These are phyloP conservation scores for Paecilomyces niveus DNA, from an alignment of 2,329 filamentous ascomycete genomes.

Conservation along the genomic window DNA sequence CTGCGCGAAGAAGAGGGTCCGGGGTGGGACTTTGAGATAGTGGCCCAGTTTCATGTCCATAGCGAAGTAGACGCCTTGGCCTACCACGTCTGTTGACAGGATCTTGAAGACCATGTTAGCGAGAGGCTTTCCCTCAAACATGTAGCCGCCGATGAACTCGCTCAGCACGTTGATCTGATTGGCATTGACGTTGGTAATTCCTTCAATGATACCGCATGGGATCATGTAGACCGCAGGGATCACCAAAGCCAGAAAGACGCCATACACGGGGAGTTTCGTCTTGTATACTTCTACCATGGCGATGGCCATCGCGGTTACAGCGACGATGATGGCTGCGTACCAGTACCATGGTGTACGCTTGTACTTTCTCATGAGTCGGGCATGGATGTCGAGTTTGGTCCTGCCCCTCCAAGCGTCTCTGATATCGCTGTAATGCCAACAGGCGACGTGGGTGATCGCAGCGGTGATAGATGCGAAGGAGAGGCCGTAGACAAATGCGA, in stretches of 20 bases:
- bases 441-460: slow-evolving; percentile 25
- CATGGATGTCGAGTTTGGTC: slow-evolving; percentile 37
- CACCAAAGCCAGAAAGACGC: slow-evolving; percentile 34
- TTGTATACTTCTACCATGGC: slow-evolving; percentile 35
- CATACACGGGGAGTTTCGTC: slow-evolving; percentile 38
- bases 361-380: slow-evolving; percentile 34
- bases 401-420: slow-evolving; percentile 19
- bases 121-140: slow-evolving; percentile 38
- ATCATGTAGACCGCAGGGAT: slow-evolving; percentile 39
- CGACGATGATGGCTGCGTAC: slow-evolving; percentile 31
- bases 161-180: slow-evolving; percentile 39
- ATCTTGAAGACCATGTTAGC: slow-evolving; percentile 43
- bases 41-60: slow-evolving; percentile 47
- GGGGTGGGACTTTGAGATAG: slow-evolving; percentile 45
- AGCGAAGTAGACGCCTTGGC: slow-evolving; percentile 41
- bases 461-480: slow-evolving; percentile 58
- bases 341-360: slow-evolving; percentile 35
- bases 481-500: slow-evolving; percentile 46
- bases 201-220: slow-evolving; percentile 39
- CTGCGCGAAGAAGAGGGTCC: slow-evolving; percentile 43
- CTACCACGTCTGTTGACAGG: slow-evolving; percentile 35
- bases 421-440: slow-evolving; percentile 24
- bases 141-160: slow-evolving; percentile 40
- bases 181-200: slow-evolving; percentile 37
- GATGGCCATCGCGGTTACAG: slow-evolving; percentile 22